Evolutionary conservation across 208 protist genomes (phyloP), one percentile per base, ranked within the genome.

Genomic region (Spironucleus salmonicida): DNA sequence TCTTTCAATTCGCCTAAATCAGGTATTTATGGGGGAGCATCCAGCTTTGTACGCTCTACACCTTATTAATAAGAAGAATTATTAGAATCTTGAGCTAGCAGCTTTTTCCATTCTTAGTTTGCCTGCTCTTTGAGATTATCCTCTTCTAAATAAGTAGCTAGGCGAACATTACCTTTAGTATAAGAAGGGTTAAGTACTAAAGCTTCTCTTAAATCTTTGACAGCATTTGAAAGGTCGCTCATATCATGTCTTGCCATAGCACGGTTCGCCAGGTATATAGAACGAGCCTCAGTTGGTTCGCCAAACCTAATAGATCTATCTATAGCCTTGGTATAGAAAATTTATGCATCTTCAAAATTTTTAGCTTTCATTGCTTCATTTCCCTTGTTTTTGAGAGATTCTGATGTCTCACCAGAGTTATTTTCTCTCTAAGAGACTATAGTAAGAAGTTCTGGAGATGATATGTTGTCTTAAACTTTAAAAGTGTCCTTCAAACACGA

Each of bases 231-330:
- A 30, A 34, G 19, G 23, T 67, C 61, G 23, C 35, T 38, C 26
- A 67, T 15, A 30, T 34, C 34, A 13, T 39, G 29, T 15, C 61
- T 15, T 15, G 61, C 61, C 26, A 30, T 30, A 30, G 61, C 61
- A 15, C 61, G 61, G 34, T 67, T 67, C 26, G 61, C 61, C 26
- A 40, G 35, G 34, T 67, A 67, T 15, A 67, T 34, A 15, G 61
- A 15, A 15, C 61, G 61, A 13, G 15, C 23, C 23, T 67, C 61
- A 23, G 61, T 15, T 15, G 29, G 26, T 30, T 67, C 61, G 61
- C 35, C 35, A 34, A 39, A 39, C 34, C 26, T 30, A 34, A 15
- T 30, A 15, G 61, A n/a, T 15, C 19, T 34, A 15, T 67, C 61
- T 15, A 67, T n/a, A 15, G 61, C 61, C 34, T 67, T 15, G 34